phyloP scores from a whole-genome alignment of 805 yeast genomes.

The Millerozyma acaciae region DNA sequence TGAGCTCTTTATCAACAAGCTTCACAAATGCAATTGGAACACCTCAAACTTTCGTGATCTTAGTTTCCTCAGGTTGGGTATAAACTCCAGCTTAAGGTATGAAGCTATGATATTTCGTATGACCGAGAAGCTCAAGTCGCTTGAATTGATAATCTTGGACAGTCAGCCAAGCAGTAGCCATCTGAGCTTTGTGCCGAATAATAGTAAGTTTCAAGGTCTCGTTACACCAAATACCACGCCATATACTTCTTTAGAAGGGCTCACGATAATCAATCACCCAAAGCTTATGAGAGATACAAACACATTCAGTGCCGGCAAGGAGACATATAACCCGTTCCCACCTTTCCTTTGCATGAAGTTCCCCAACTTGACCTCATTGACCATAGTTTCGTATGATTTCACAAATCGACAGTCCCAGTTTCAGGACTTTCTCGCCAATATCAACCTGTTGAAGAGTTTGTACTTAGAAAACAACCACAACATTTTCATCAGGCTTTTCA shows the following conservation, averaged over 20 bases:
- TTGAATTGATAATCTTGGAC: slow-evolving; percentile 21
- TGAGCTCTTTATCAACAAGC: slow-evolving; percentile 19
- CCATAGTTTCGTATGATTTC: slow-evolving; percentile 32
- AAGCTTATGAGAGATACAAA: slow-evolving; percentile 13
- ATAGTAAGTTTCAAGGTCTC: slow-evolving; percentile 11
- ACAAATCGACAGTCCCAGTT: slow-evolving; percentile 19
- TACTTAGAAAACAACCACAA: slow-evolving; percentile 32
- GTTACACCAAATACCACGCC: background rate
- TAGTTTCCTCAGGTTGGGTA: slow-evolving; percentile 21
- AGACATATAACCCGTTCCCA: slow-evolving; percentile 23
- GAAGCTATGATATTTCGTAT: slow-evolving; percentile 18
- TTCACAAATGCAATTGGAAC: slow-evolving; percentile 26
- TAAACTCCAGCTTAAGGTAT: slow-evolving; percentile 20
- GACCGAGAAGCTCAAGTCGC: slow-evolving; percentile 19
- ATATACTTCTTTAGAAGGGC: slow-evolving; percentile 11
- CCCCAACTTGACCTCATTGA: slow-evolving; percentile 21
- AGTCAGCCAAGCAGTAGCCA: slow-evolving; percentile 14
- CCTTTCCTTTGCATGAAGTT: slow-evolving; percentile 18
- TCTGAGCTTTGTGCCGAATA: slow-evolving; percentile 16
- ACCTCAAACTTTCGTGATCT: slow-evolving; percentile 18
- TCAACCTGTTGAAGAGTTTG: slow-evolving; percentile 16
- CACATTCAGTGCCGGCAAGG: slow-evolving; percentile 8
- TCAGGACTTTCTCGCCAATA: slow-evolving; percentile 22
- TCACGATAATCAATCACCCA: slow-evolving; percentile 27
- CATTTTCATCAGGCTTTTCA: slow-evolving; percentile 22